Percentiles rank a stretch among this genome's conserved stretches.
These are phyloP conservation scores for Magnusiomyces suaveolens DNA, from an alignment of 1,139 yeast species.

Conservation along the genomic window DNA sequence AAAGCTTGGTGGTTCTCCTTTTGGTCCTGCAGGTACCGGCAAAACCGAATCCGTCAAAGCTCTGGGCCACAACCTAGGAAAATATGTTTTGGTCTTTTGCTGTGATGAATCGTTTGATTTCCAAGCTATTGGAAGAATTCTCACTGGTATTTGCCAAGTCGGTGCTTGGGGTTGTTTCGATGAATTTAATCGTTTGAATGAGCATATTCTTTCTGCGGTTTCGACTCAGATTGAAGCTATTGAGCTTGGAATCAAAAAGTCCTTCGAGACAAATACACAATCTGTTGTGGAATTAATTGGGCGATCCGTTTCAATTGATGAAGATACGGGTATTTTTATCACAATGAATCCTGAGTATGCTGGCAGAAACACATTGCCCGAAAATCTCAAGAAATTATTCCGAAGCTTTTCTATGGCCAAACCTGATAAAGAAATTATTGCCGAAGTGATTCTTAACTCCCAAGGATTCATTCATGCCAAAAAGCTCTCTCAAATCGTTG, in stretches of 20 bases:
- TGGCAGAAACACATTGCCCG: constrained; percentile 78
- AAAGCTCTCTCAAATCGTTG: constrained; percentile 42
- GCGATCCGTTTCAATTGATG: constrained; percentile 36
- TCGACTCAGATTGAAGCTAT: constrained; percentile 73
- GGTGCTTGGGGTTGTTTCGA: constrained; percentile 98
- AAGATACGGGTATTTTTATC: constrained; percentile 59
- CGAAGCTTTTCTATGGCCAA: constrained; percentile 62
- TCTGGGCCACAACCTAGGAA: constrained; percentile 69
- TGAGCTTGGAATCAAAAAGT: constrained; percentile 34
- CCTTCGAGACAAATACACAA: constrained; percentile 12
- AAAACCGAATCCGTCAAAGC: constrained; percentile 89
- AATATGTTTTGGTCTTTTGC: constrained; percentile 74
- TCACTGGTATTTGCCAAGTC: constrained; percentile 72
- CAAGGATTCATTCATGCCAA: constrained; percentile 55
- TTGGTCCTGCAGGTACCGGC: constrained; percentile 98
- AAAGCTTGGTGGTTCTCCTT: constrained; percentile 79
- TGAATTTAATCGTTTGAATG: constrained; percentile 78
- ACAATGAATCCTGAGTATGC: constrained; percentile 90
- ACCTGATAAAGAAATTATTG: constrained; percentile 64
- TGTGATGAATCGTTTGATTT: constrained; percentile 88
- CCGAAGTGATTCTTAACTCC: constrained; percentile 61
- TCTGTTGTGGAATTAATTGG: constrained; percentile 43
- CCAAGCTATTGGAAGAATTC: constrained; percentile 66
- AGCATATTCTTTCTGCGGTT: constrained; percentile 68
- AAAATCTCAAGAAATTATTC: constrained; percentile 71